Evolutionary conservation across 2,329 filamentous ascomycete species (phyloP).

Genomic region (Phaeosphaeria sp.): DNA sequence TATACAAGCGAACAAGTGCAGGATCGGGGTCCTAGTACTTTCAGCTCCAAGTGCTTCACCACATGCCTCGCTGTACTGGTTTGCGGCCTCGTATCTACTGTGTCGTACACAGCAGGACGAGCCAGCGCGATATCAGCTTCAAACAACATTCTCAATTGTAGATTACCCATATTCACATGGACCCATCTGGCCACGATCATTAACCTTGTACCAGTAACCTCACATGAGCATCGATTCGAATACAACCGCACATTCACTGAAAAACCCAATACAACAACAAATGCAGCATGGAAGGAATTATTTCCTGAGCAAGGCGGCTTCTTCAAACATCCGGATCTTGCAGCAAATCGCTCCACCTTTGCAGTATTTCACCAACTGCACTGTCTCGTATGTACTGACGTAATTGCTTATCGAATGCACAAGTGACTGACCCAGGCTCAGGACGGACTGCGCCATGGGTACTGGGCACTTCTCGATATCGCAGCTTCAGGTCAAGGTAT

Average conservation of each 20-base stretch:
- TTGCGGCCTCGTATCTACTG: too few relatives aligned
- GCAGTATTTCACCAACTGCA: constrained; percentile 24
- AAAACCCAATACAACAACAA: neutral
- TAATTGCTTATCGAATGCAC: neutral
- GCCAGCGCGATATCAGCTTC: too few relatives aligned
- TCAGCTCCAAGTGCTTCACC: too few relatives aligned
- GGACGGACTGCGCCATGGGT: constrained; percentile 17
- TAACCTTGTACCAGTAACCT: neutral
- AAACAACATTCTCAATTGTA: too few relatives aligned
- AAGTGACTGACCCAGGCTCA: neutral
- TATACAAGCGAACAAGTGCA: too few relatives aligned
- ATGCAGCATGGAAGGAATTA: constrained; percentile 9
- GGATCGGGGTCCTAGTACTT: too few relatives aligned
- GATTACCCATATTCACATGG: neutral
- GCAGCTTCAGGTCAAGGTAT: constrained; percentile 1
- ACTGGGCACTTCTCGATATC: constrained; percentile 11
- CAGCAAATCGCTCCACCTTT: constrained; percentile 9
- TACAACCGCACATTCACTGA: neutral
- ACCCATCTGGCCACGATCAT: neutral
- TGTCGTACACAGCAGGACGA: too few relatives aligned
- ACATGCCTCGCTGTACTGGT: too few relatives aligned
- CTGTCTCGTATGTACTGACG: constrained; percentile 14
- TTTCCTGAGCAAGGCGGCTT: constrained; percentile 18
- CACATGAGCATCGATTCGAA: neutral
- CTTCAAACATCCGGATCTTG: constrained; percentile 18